phyloP scores from a whole-genome alignment of 257 asterid genomes.

The Solanum pimpinellifolium region DNA sequence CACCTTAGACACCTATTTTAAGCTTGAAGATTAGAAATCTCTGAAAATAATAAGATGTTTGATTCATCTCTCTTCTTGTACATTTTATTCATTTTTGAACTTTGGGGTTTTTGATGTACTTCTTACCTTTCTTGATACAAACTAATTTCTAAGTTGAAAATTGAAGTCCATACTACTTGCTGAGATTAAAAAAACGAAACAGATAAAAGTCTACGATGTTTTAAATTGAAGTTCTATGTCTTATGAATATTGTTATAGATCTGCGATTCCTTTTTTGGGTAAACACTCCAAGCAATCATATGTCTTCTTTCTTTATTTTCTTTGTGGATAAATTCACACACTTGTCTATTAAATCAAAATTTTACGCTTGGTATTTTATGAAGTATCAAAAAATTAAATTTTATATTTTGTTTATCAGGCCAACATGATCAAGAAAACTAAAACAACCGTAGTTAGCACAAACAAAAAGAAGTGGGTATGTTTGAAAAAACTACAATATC shows the following conservation, averaged over 20 bases:
- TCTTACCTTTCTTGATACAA: background rate
- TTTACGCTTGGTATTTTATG: too few relatives aligned
- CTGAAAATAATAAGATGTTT: background rate
- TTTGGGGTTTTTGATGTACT: background rate
- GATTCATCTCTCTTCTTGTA: background rate
- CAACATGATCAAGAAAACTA: too few relatives aligned
- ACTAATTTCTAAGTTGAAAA: background rate
- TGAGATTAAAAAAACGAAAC: background rate
- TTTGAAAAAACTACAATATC: too few relatives aligned
- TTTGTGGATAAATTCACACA: too few relatives aligned
- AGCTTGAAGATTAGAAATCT: background rate
- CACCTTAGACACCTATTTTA: background rate
- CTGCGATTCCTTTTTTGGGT: background rate
- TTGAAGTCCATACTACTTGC: background rate
- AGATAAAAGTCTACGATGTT: background rate
- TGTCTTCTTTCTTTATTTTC: too few relatives aligned
- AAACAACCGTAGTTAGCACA: too few relatives aligned
- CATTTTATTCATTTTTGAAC: background rate
- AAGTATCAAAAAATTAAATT: too few relatives aligned
- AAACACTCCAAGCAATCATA: too few relatives aligned
- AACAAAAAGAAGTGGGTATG: too few relatives aligned
- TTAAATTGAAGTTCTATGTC: background rate
- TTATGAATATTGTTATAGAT: background rate
- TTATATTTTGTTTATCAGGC: too few relatives aligned
- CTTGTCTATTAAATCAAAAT: too few relatives aligned